Evolutionary conservation across 2,329 filamentous ascomycete species (phyloP).

Genomic region (Aspergillus sp.): DNA sequence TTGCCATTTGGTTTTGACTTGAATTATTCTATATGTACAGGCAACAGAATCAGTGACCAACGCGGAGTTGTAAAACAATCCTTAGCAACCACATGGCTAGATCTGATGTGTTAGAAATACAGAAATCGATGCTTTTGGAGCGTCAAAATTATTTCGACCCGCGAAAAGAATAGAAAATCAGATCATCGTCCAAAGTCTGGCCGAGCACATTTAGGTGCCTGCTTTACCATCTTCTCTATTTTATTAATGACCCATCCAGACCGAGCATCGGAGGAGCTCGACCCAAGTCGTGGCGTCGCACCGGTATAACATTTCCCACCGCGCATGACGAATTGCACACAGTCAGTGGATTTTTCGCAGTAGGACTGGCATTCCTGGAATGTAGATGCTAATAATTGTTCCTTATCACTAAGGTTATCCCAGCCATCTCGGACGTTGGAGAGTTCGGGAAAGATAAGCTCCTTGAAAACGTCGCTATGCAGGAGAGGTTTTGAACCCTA

Average conservation of each 20-base stretch:
- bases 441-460: conserved; percentile 36
- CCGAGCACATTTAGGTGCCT: conserved; percentile 27
- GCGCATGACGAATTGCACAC: conserved; percentile 34
- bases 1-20: not conserved
- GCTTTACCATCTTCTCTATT: conserved; percentile 28
- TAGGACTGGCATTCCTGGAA: conserved; percentile 33
- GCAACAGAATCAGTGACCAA: not conserved
- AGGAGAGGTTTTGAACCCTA: conserved; percentile 23
- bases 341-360: conserved; percentile 27
- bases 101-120: conserved; percentile 11
- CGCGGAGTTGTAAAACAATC: not conserved
- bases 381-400: conserved; percentile 25
- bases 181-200: conserved; percentile 28
- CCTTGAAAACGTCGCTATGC: conserved; percentile 39
- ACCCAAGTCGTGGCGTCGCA: conserved; percentile 31
- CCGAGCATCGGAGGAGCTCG: conserved; percentile 19
- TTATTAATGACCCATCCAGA: conserved; percentile 36
- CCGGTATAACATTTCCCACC: conserved; percentile 31
- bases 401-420: conserved; percentile 38
- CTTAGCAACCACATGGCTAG: conserved; percentile 4
- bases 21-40: not conserved
- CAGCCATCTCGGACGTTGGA: conserved; percentile 29
- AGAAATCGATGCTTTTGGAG: not conserved
- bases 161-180: conserved; percentile 7
- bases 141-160: conserved; percentile 8